Percentiles rank a stretch among this genome's conserved stretches.
Evolutionary conservation across 2,329 filamentous ascomycete genomes (phyloP).

Genomic region (Rhynchosporium secalis): DNA sequence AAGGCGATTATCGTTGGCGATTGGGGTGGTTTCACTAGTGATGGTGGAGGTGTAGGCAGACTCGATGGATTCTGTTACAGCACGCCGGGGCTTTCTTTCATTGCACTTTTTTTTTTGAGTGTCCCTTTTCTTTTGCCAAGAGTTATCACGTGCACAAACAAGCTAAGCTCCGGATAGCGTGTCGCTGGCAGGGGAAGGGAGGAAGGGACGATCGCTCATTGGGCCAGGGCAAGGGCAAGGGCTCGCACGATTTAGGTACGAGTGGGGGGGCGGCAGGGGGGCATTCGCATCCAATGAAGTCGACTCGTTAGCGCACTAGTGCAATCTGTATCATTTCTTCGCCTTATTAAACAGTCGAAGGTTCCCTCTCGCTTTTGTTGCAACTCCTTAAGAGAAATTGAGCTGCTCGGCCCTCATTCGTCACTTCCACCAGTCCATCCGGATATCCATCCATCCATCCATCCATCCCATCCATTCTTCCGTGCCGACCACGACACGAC

Average conservation of each 20-base stretch:
- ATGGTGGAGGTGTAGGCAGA: not conserved
- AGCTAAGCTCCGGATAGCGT: not conserved
- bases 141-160: not conserved
- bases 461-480: not conserved
- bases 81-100: not conserved
- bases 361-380: conserved; percentile 12
- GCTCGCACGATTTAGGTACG: not conserved
- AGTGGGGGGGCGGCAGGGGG: not conserved
- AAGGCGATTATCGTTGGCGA: no score
- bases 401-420: conserved; percentile 15
- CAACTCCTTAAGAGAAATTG: conserved; percentile 11
- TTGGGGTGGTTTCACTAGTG: not conserved
- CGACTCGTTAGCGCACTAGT: not conserved
- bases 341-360: conserved; percentile 1
- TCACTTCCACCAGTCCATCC: conserved; percentile 5
- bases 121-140: not conserved
- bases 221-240: not conserved
- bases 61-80: not conserved
- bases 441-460: conserved; percentile 1
- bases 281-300: not conserved
- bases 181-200: not conserved
- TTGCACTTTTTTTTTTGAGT: not conserved
- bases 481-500: not conserved
- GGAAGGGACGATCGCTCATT: conserved; percentile 4
- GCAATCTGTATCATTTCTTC: not conserved